These are phyloP conservation scores for Suillus paluster DNA, from an alignment of 768 basidiomycete genomes.

Conservation along the genomic window DNA sequence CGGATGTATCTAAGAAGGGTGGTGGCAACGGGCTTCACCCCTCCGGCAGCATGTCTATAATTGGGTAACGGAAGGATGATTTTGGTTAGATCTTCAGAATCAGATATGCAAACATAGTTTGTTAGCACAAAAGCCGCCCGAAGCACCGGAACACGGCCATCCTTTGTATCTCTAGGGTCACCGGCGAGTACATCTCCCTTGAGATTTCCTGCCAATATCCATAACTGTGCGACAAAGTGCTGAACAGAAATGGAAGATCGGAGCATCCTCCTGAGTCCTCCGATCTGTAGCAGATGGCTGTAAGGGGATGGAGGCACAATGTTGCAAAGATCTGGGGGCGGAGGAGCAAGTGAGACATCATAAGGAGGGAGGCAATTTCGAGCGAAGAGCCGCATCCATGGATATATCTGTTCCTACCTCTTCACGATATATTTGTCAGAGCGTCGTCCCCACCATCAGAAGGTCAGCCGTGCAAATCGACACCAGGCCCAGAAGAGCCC, in stretches of 20 bases:
- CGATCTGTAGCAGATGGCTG: background rate
- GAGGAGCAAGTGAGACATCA: background rate
- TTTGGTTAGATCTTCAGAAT: background rate
- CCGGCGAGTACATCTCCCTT: background rate
- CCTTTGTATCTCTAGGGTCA: background rate
- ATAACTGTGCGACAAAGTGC: background rate
- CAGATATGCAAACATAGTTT: background rate
- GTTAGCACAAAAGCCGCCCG: background rate
- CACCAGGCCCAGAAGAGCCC: background rate
- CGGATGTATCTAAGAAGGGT: background rate
- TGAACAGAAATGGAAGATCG: background rate
- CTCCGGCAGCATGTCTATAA: background rate
- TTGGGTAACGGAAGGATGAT: background rate
- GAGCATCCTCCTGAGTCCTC: background rate
- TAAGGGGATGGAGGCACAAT: background rate
- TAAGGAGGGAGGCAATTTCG: constrained; percentile 1
- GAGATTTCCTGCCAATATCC: background rate
- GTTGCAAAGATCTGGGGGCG: background rate
- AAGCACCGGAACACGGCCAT: background rate
- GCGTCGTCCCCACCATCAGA: background rate
- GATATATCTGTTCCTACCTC: background rate
- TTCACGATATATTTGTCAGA: background rate
- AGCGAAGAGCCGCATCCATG: background rate
- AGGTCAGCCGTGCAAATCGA: background rate
- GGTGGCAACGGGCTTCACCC: background rate